Conservation (phyloP, 2,329 filamentous ascomycete species). For the Diaporthe destruens region DNA sequence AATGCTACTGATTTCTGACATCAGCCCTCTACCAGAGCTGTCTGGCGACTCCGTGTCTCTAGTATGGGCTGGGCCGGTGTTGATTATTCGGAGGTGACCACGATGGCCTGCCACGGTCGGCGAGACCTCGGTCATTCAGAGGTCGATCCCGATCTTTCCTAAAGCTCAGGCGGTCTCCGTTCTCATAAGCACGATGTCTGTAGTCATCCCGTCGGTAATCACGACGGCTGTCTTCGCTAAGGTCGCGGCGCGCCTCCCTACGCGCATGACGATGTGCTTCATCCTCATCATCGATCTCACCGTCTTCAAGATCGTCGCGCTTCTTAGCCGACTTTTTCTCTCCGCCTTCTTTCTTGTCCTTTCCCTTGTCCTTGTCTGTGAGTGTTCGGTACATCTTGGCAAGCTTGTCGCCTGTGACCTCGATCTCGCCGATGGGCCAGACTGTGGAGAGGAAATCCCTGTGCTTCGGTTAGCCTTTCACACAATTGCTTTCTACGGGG, state of each 20-base stretch:
- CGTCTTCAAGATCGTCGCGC: constrained; percentile 53
- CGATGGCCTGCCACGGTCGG: constrained; percentile 46
- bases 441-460: constrained; percentile 56
- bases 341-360: constrained; percentile 45
- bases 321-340: constrained; percentile 45
- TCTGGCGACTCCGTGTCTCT: constrained; percentile 7
- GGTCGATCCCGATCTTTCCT: constrained; percentile 47
- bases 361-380: constrained; percentile 49
- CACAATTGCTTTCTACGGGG: not conserved
- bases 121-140: constrained; percentile 44
- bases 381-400: constrained; percentile 54
- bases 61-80: constrained; percentile 49
- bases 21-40: not conserved
- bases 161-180: constrained; percentile 50
- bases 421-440: constrained; percentile 54
- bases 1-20: not conserved
- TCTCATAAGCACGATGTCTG: constrained; percentile 49
- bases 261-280: constrained; percentile 47
- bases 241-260: constrained; percentile 38
- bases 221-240: constrained; percentile 47
- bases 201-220: constrained; percentile 49
- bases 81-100: constrained; percentile 48
- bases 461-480: constrained; percentile 42
- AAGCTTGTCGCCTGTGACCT: constrained; percentile 52
- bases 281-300: constrained; percentile 54